Evolutionary conservation across 2,329 filamentous ascomycete species (phyloP).

Genomic region (Fusarium protoensiforme): DNA sequence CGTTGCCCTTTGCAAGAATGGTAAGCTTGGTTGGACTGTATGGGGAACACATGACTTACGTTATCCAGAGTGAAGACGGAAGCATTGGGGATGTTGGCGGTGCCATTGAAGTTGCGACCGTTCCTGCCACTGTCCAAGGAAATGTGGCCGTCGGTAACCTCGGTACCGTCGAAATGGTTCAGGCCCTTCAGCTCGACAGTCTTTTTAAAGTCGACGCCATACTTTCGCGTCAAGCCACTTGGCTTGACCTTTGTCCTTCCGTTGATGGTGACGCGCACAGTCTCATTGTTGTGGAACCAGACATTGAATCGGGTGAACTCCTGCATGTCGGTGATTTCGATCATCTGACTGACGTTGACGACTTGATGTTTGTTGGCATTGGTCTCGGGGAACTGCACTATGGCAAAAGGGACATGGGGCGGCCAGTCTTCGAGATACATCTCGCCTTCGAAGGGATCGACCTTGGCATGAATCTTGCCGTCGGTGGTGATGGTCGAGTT

Average conservation of each 20-base stretch:
- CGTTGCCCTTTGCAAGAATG: conserved; percentile 62
- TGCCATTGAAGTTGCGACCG: conserved; percentile 71
- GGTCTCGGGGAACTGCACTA: conserved; percentile 63
- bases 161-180: conserved; percentile 66
- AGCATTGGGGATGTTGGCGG: conserved; percentile 70
- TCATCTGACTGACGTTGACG: conserved; percentile 63
- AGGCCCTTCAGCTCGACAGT: conserved; percentile 61
- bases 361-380: conserved; percentile 59
- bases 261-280: conserved; percentile 60
- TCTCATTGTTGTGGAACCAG: conserved; percentile 62
- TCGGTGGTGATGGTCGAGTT: conserved; percentile 66
- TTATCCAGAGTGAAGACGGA: conserved; percentile 73
- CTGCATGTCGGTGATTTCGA: conserved; percentile 57
- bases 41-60: conserved; percentile 53
- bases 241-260: conserved; percentile 65
- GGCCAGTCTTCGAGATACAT: conserved; percentile 66
- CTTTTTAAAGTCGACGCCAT: conserved; percentile 67
- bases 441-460: conserved; percentile 62
- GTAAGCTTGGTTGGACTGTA: conserved; percentile 3
- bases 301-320: conserved; percentile 67
- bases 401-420: conserved; percentile 61
- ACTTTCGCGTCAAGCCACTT: conserved; percentile 59
- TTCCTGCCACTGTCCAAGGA: conserved; percentile 51
- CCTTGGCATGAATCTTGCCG: conserved; percentile 62
- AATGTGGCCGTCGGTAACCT: conserved; percentile 63